A percentile compares a stretch with the other conserved stretches of the same genome.
These are phyloP conservation scores for Phytopythium kandeliae DNA, from an alignment of 352 stramenopile species.

Conservation along the genomic window DNA sequence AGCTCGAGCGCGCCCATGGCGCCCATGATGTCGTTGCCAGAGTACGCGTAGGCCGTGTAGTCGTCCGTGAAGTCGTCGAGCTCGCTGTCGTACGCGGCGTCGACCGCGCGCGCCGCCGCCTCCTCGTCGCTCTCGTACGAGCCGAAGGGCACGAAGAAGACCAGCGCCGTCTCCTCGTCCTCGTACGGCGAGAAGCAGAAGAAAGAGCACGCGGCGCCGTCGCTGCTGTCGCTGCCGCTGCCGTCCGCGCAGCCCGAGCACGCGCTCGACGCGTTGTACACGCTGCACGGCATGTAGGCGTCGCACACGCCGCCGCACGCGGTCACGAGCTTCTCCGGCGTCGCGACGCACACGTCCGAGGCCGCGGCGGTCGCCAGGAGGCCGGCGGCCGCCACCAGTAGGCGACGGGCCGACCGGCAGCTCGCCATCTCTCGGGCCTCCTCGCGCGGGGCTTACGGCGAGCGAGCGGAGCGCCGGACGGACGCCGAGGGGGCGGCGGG, in stretches of 20 bases:
- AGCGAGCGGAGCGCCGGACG: no score
- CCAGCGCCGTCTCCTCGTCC: constrained; percentile 12
- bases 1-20: constrained; percentile 11
- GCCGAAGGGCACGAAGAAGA: constrained; percentile 22
- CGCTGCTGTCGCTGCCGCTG: neutral
- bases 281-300: constrained; percentile 13
- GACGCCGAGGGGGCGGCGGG: no score
- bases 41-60: constrained; percentile 18
- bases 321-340: constrained; percentile 9
- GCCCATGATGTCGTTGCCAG: constrained; percentile 18
- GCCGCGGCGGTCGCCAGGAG: no score
- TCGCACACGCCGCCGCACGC: constrained; percentile 15
- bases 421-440: no score
- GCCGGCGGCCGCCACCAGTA: no score
- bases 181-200: constrained; percentile 14
- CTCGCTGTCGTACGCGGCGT: constrained; percentile 7
- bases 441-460: no score
- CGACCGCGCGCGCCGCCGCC: constrained; percentile 10
- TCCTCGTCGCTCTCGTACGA: constrained; percentile 22
- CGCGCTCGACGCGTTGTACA: constrained; percentile 13
- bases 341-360: constrained; percentile 6
- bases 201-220: constrained; percentile 10
- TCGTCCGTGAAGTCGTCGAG: constrained; percentile 14
- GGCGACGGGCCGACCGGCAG: no score
- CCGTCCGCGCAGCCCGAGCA: constrained; percentile 10